phyloP scores from a whole-genome alignment of 371 early-diverging fungal genomes.

The Lichtheimia hyalospora region DNA sequence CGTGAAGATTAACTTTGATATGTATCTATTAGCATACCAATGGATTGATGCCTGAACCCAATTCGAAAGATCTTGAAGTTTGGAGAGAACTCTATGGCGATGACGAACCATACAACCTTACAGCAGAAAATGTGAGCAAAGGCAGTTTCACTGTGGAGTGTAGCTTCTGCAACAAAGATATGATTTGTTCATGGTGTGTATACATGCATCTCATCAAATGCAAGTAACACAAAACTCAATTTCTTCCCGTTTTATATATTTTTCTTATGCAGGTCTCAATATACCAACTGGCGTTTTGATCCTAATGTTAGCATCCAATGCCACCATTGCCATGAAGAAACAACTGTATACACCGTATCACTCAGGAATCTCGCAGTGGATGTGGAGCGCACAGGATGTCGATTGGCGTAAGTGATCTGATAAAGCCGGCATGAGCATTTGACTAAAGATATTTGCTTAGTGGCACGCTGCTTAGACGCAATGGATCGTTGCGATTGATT shows the following conservation, averaged over 20 bases:
- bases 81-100: neutral
- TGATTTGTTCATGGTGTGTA: neutral
- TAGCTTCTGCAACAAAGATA: neutral
- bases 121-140: neutral
- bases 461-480: too few relatives aligned
- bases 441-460: too few relatives aligned
- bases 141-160: neutral
- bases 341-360: neutral
- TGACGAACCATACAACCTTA: conserved; percentile 2
- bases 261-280: conserved; percentile 9
- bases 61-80: too few relatives aligned
- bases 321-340: neutral
- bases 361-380: neutral
- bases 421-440: too few relatives aligned
- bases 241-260: too few relatives aligned
- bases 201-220: too few relatives aligned
- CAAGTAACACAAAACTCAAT: neutral
- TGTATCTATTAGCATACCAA: too few relatives aligned
- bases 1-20: too few relatives aligned
- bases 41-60: too few relatives aligned
- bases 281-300: conserved; percentile 6
- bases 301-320: neutral
- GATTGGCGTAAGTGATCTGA: conserved; percentile 5
- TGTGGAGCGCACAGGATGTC: neutral
- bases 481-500: too few relatives aligned